phyloP scores from a whole-genome alignment of 2,329 filamentous ascomycete genomes.

The Aspergillus sp. region DNA sequence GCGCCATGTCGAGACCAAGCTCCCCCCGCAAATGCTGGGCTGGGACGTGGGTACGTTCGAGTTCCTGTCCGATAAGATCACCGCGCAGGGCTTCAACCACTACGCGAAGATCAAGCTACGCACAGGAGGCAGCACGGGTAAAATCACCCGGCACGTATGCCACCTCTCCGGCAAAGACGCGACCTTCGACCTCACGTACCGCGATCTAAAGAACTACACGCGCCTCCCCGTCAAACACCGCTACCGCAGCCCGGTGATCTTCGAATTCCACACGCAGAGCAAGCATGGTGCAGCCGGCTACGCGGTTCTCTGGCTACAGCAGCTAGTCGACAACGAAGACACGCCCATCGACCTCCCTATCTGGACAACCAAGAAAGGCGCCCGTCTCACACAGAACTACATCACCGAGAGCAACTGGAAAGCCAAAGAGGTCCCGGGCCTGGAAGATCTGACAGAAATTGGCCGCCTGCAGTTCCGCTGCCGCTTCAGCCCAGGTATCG shows the following conservation, averaged over 20 bases:
- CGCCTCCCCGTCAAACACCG: slow-evolving; percentile 82
- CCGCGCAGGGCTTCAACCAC: slow-evolving; percentile 54
- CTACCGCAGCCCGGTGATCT: slow-evolving; percentile 80
- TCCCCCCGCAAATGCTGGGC: slow-evolving; percentile 77
- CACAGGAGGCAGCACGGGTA: slow-evolving; percentile 75
- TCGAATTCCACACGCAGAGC: slow-evolving; percentile 68
- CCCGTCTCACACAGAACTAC: slow-evolving; percentile 81
- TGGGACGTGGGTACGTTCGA: slow-evolving; percentile 96
- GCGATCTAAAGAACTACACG: slow-evolving; percentile 31
- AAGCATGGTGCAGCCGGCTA: slow-evolving; percentile 67
- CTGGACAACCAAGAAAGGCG: slow-evolving; percentile 69
- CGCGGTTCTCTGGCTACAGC: slow-evolving; percentile 76
- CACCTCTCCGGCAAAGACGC: slow-evolving; percentile 52
- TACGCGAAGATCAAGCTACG: slow-evolving; percentile 63
- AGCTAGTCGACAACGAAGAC: slow-evolving; percentile 72
- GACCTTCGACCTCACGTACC: slow-evolving; percentile 47
- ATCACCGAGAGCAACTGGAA: slow-evolving; percentile 70
- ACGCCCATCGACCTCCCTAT: slow-evolving; percentile 78
- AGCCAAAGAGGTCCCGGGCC: slow-evolving; percentile 55
- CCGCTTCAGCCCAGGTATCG: slow-evolving; percentile 82
- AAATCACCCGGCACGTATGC: slow-evolving; percentile 57
- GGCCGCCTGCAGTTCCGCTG: slow-evolving; percentile 73
- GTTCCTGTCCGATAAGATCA: slow-evolving; percentile 64
- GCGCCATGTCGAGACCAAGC: slow-evolving; percentile 74
- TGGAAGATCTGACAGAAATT: slow-evolving; percentile 68